Base-by-base conservation (phyloP, 2,329 filamentous ascomycete species). In the Pseudogymnoascus sp. region DNA sequence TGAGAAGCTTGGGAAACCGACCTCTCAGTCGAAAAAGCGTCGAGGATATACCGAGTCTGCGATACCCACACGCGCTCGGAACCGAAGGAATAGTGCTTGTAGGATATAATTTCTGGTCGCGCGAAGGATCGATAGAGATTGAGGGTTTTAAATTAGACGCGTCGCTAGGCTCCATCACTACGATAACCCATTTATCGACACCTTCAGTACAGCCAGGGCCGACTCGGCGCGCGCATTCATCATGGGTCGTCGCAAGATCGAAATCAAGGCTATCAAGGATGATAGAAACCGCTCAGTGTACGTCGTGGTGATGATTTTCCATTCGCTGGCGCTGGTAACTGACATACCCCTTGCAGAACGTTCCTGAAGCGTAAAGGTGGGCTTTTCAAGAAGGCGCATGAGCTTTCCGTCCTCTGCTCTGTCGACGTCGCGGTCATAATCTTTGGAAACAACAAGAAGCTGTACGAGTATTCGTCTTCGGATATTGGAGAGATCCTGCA, bases 221-320 rank as follows among this genome's bases (percentile, higher is more conserved):
- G 59, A 65, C 65, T 68, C 69, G 67, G 70, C 71, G 70, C 71
- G 70, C 71, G 66, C 70, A 69, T 70, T 70, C 73, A 78, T 67
- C 62, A 99, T 99, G 95, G 95, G 95, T 77, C 88, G 95, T 77
- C 88, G 95, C 84, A 99, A 99, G 86, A 99, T 99, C 75, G 95
- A 97, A 82, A 97, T 99, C 83, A 97, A 97, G 80, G 91, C 93
- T 71, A 97, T 97, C 83, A 97, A 96, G 79, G 93, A 97, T 86
- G 93, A 97, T 78, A 87, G 93, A 73, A 97, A 97, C 75, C 91
- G 93, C 75, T 96, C 93, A 72, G 93, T 97, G 93, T 97, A 91
- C 78, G 91, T 82, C 64, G 67, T 67, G 44, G 42, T 62, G 33
- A 63, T 42, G 38, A 33, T 56, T 53, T 53, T 40, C 61, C 60